phyloP scores from a whole-genome alignment of 495 filamentous ascomycete species.

The Chlorociboria aeruginascens region DNA sequence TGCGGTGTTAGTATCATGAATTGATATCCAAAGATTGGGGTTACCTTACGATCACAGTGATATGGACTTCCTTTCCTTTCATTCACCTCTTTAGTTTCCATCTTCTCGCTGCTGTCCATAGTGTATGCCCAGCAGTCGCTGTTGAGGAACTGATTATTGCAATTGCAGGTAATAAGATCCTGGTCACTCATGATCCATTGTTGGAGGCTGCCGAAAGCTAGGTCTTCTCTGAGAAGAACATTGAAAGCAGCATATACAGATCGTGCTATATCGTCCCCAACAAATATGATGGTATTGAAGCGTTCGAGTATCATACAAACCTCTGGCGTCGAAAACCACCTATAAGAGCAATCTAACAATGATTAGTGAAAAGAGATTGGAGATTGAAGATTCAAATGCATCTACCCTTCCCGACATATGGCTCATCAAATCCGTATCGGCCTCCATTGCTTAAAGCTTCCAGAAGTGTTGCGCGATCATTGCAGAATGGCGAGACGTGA shows the following conservation, averaged over 20 bases:
- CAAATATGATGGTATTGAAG: constrained; percentile 33
- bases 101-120: constrained; percentile 25
- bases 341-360: constrained; percentile 30
- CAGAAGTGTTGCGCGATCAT: constrained; percentile 20
- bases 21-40: background rate
- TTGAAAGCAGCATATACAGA: constrained; percentile 37
- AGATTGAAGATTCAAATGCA: background rate
- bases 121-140: constrained; percentile 22
- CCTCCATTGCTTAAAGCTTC: constrained; percentile 35
- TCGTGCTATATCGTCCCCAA: constrained; percentile 33
- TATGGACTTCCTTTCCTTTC: background rate
- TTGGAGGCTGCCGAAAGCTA: constrained; percentile 30
- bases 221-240: constrained; percentile 33
- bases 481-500: constrained; percentile 8
- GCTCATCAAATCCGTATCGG: constrained; percentile 33
- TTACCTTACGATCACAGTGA: constrained; percentile 1
- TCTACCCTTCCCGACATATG: constrained; percentile 29
- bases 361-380: background rate
- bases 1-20: background rate
- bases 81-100: constrained; percentile 14
- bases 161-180: constrained; percentile 19
- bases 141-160: constrained; percentile 31
- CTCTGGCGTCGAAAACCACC: constrained; percentile 32
- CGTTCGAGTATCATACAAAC: constrained; percentile 38
- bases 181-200: constrained; percentile 28